A percentile compares a stretch with the other conserved stretches of the same genome.
Conservation (phyloP, 768 basidiomycete species). For the Clavulina sp. region DNA sequence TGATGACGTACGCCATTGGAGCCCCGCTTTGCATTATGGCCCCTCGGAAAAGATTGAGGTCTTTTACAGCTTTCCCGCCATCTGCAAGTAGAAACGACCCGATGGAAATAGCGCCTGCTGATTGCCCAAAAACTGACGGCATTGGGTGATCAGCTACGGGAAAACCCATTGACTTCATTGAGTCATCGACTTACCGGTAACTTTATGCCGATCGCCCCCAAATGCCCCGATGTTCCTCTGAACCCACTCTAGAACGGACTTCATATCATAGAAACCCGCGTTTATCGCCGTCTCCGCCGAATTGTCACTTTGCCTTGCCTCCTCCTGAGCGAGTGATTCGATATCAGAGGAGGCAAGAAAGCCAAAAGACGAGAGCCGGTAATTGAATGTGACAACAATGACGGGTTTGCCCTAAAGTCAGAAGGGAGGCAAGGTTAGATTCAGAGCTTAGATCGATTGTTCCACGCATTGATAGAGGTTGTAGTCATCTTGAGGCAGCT, state of each 20-base stretch:
- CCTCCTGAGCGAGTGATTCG: neutral
- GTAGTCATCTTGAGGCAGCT: neutral
- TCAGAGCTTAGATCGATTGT: too few species aligned
- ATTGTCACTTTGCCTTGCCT: neutral
- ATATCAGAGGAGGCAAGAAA: slow-evolving; percentile 5
- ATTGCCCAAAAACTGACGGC: neutral
- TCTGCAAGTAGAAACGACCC: neutral
- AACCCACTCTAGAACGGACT: slow-evolving; percentile 4
- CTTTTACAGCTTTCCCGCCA: neutral
- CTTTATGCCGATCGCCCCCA: slow-evolving; percentile 1
- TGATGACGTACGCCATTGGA: neutral
- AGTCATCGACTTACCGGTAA: neutral
- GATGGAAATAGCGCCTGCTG: neutral
- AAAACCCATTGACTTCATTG: neutral
- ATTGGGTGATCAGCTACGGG: neutral
- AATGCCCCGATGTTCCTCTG: slow-evolving; percentile 4
- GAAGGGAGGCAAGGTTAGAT: too few species aligned
- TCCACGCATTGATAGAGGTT: neutral
- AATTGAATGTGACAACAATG: slow-evolving; percentile 6
- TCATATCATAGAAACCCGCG: slow-evolving; percentile 6
- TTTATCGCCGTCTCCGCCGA: neutral
- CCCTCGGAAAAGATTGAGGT: neutral
- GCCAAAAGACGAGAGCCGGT: slow-evolving; percentile 5
- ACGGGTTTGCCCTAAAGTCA: slow-evolving; percentile 1
- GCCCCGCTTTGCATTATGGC: neutral